Conservation (phyloP, 1,284 basidiomycete genomes). For the Mycosarcoma mackinlayi region DNA sequence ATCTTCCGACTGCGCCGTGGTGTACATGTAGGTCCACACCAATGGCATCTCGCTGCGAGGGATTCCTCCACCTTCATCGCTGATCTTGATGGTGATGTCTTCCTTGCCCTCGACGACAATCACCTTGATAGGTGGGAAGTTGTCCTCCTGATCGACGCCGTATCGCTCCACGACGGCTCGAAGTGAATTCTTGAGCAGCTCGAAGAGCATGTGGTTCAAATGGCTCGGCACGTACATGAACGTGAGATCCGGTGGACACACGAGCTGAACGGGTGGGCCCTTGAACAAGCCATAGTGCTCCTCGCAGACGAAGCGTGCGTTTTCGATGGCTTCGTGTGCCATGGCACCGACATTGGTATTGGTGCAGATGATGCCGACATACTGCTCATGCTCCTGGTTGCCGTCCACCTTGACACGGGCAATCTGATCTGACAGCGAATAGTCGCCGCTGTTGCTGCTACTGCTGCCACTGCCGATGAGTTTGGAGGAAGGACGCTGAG, state of each 20-base stretch:
- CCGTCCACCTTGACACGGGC: conserved; percentile 38
- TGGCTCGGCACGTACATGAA: conserved; percentile 98
- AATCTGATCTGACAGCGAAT: conserved; percentile 38
- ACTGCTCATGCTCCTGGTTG: conserved; percentile 72
- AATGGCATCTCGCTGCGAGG: conserved; percentile 87
- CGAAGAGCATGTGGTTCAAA: conserved; percentile 88
- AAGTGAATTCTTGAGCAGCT: conserved; percentile 97
- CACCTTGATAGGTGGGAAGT: conserved; percentile 93
- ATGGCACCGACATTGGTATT: conserved; percentile 73
- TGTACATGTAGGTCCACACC: conserved; percentile 98
- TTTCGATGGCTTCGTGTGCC: conserved; percentile 93
- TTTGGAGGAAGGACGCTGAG: conserved; percentile 40
- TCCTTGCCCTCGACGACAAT: conserved; percentile 84
- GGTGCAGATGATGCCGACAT: conserved; percentile 98
- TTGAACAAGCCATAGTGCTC: conserved; percentile 91
- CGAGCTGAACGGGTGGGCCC: conserved; percentile 94
- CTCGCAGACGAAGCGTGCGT: conserved; percentile 97
- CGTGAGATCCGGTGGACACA: conserved; percentile 86
- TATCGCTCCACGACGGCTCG: conserved; percentile 95
- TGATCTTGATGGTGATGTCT: conserved; percentile 99
- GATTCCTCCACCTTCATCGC: conserved; percentile 95
- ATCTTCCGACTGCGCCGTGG: conserved; percentile 90
- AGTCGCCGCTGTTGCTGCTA: conserved; percentile 26
- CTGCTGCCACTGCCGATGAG: conserved; percentile 34
- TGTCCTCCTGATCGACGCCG: conserved; percentile 82